Percentiles rank a stretch among this genome's conserved stretches.
Conservation (phyloP, 2,329 filamentous ascomycete genomes). For the Aspergillus fructus region DNA sequence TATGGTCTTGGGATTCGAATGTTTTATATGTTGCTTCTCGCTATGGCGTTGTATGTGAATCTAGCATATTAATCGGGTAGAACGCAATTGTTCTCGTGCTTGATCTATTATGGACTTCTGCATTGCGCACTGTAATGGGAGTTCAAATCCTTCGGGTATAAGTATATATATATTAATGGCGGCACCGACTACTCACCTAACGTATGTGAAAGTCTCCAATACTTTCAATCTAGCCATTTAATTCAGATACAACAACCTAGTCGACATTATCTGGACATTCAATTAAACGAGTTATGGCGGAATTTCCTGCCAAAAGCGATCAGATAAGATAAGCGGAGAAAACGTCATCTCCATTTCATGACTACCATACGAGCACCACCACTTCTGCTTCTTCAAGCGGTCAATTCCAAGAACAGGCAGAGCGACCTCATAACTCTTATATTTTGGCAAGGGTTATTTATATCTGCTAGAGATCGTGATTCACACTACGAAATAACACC, state of each 20-base stretch:
- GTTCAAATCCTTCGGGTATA: no score
- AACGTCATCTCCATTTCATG: conserved; percentile 11
- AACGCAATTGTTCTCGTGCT: background rate
- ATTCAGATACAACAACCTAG: no score
- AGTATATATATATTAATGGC: no score
- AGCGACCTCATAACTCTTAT: no score
- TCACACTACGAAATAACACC: background rate
- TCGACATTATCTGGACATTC: no score
- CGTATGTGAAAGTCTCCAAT: no score
- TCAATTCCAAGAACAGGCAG: background rate
- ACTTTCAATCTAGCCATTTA: no score
- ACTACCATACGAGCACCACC: background rate
- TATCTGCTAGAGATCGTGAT: background rate
- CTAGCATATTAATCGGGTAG: background rate
- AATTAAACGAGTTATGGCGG: no score
- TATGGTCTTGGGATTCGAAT: background rate
- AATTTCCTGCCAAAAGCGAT: conserved; percentile 12
- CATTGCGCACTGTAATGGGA: no score
- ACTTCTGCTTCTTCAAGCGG: background rate
- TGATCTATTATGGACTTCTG: no score
- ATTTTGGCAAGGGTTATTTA: no score
- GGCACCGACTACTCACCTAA: no score
- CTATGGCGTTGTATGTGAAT: conserved; percentile 2
- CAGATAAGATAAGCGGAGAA: conserved; percentile 14
- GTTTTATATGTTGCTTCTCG: background rate